Evolutionary conservation across 257 asterid species (phyloP), one percentile per base, ranked within the genome.

Genomic region (Nicotiana knightiana): DNA sequence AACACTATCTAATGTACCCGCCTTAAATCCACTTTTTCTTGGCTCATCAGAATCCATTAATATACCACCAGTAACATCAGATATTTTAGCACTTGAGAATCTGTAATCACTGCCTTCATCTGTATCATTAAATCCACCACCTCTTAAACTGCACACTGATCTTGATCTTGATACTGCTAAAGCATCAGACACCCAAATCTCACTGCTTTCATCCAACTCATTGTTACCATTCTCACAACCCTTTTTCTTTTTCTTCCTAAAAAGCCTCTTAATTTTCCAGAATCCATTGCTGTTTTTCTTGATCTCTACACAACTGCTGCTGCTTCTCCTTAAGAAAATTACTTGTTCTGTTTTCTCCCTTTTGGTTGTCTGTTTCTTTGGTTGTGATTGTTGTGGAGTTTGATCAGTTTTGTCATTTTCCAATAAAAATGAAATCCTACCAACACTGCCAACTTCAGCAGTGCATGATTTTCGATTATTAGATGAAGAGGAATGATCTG

Each of bases 71-170:
- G 98, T 90, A 17, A 90, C 92, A 82, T 95, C 98, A 16, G 99
- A 93, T 12, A 93, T 92, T 81, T 95, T 95, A n/a, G 98, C 99
- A 84, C 97, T 93, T 0, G 98, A 90, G 26, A 89, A 84, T 15
- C 87, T 82, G 30, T 87, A 89, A 17, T 91, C 96, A 67, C 94
- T 87, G 0, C 88, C 90, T 32, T 91, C 94, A 35, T 93, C 97
- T 35, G 84, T 73, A 2, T 73, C 62, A 16, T 73, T 48, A 1
- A 24, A 73, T 26, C 62, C 87, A 80, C 89, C 87, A 4, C 87
- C 91, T 43, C 97, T 77, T 83, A 91, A 93, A 80, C 97, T 95
- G 84, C 99, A 95, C n/a, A 95, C 91, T 1, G 99, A 95, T 66
- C 98, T 87, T 4, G 99, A 95, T 79, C 99, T 88, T 0, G 98